Evolutionary conservation across 2,329 filamentous ascomycete genomes (phyloP).

Genomic region (Fusarium odoratissimum): DNA sequence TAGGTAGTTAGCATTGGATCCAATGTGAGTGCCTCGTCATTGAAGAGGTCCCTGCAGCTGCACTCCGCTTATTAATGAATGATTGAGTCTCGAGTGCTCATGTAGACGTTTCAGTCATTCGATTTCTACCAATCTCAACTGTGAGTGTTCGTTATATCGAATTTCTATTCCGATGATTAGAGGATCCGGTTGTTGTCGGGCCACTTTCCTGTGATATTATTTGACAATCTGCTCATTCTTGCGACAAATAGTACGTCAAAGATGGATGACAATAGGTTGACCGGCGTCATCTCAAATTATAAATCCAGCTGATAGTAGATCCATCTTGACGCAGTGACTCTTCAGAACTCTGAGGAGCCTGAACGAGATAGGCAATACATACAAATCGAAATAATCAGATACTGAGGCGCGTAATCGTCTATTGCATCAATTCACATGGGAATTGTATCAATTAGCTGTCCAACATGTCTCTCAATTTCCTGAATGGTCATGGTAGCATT

Average conservation of each 20-base stretch:
- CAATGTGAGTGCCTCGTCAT: neutral
- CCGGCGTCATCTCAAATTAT: too few species aligned
- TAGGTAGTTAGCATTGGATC: neutral
- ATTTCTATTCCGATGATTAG: neutral
- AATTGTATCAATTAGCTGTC: neutral
- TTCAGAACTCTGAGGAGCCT: conserved; percentile 14
- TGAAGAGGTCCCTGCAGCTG: neutral
- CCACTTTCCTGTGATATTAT: neutral
- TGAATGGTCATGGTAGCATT: neutral
- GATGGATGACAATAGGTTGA: too few species aligned
- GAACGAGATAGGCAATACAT: neutral
- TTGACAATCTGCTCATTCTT: neutral
- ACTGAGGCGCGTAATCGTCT: neutral
- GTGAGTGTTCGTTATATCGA: neutral
- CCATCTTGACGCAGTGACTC: neutral
- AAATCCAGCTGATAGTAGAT: neutral
- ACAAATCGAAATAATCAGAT: neutral
- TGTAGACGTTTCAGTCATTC: neutral
- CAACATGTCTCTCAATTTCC: neutral
- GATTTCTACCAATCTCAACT: neutral
- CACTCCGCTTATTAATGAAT: neutral
- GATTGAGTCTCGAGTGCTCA: neutral
- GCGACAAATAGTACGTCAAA: neutral
- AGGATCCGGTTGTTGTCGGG: too few species aligned
- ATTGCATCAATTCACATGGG: neutral